phyloP scores from a whole-genome alignment of 108 stramenopile genomes.

The Seminavis robusta region DNA sequence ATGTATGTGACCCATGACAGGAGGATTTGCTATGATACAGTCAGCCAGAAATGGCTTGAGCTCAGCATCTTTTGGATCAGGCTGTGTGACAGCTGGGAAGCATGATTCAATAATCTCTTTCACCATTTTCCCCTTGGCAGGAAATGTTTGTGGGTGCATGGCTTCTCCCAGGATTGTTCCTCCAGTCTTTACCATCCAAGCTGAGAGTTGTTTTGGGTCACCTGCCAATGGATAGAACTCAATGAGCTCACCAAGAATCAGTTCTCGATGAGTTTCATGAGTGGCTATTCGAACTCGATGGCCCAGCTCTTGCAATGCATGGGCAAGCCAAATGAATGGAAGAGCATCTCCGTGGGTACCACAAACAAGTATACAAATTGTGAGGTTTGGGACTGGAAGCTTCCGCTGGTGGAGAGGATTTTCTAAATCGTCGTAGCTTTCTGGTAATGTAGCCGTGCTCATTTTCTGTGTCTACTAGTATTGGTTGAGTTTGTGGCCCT shows the following conservation, averaged over 20 bases:
- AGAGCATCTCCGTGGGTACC: conserved; percentile 55
- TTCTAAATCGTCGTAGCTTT: neutral
- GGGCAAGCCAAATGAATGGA: conserved; percentile 43
- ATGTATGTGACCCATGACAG: conserved; percentile 66
- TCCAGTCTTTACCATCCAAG: conserved; percentile 51
- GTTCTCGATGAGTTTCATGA: conserved; percentile 45
- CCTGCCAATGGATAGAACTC: conserved; percentile 79
- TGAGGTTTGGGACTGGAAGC: conserved; percentile 25
- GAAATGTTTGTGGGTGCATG: conserved; percentile 15
- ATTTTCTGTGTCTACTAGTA: too few relatives aligned
- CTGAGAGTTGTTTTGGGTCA: conserved; percentile 49
- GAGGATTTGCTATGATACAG: conserved; percentile 74
- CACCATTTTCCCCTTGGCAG: conserved; percentile 52
- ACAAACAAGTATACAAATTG: conserved; percentile 49
- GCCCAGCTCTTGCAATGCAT: conserved; percentile 27
- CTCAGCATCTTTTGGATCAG: conserved; percentile 43
- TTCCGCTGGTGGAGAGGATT: neutral
- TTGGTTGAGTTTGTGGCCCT: too few relatives aligned
- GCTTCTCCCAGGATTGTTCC: conserved; percentile 45
- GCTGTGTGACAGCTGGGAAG: conserved; percentile 57
- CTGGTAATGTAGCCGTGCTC: too few relatives aligned
- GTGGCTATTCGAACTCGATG: conserved; percentile 56
- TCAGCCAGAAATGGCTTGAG: conserved; percentile 48
- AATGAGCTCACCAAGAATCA: conserved; percentile 34
- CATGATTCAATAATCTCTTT: conserved; percentile 42